Base-by-base conservation (phyloP, 1,139 yeast species). In the Taiozyma sp. region DNA sequence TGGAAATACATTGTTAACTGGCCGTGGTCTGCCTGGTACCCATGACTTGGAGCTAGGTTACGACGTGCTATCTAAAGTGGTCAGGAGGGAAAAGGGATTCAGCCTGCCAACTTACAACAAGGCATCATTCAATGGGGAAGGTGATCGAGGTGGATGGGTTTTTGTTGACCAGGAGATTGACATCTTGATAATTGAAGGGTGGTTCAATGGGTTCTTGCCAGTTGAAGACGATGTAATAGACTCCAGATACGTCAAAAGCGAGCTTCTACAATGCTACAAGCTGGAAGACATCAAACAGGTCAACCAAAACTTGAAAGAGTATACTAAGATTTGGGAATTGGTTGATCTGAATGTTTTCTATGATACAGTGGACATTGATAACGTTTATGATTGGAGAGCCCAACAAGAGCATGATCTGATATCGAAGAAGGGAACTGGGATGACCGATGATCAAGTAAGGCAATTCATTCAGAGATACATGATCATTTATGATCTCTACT, bases 1-100 rank as follows among this genome's bases (percentile, higher is more conserved):
- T 2, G 75, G 70, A 6, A 90, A 90, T 63, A 66, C 68, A 37
- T 68, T 89, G 48, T 63, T 88, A 29, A 79, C 76, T 56, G 96
- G 96, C 3, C 71, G 98, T 43, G 99, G 99, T 0, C 73, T 88
- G 32, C 98, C 98, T 0, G 98, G 98, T 0, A 91, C 99, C 0
- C 99, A 93, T 64, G 98, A 93, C 62, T 60, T 87, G 42, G 60
- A 59, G 1, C 60, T 70, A 43, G 53, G 66, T 35, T 63, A 63
- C 37, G 55, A 58, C 6, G 54, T 65, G 7, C 60, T 74, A 3
- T 57, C 62, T 2, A 56, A 59, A 10, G 50, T 75, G 19, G 50
- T 55, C 21, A 53, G 55, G 42, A 55, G 56, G 26, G 58, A 64
- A 8, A 44, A 54, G 4, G 66, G 70, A 2, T 64, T 79, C 7